Conservation (phyloP, 2,329 filamentous ascomycete species). For the Claviceps sorghi region DNA sequence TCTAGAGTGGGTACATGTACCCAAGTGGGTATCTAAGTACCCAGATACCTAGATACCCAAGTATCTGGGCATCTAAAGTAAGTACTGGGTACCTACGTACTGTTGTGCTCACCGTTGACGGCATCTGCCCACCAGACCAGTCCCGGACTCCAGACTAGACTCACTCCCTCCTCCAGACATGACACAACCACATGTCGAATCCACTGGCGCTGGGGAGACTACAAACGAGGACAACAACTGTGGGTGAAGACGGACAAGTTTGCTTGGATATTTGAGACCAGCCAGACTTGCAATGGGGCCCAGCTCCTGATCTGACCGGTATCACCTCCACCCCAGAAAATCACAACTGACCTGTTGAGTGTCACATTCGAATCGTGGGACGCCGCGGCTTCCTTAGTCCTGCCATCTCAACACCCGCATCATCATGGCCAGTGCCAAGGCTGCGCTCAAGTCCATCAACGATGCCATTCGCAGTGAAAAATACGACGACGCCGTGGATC, state of each 20-base stretch:
- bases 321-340: not conserved
- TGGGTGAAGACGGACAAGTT: not conserved
- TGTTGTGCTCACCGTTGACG: not conserved
- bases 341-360: not conserved
- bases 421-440: constrained; percentile 46
- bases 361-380: not conserved
- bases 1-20: too few species aligned
- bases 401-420: not conserved
- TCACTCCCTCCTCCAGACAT: too few species aligned
- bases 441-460: constrained; percentile 67
- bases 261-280: not conserved
- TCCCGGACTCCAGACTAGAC: too few species aligned
- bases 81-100: too few species aligned
- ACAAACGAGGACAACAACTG: not conserved
- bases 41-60: too few species aligned
- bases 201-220: not conserved
- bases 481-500: constrained; percentile 58
- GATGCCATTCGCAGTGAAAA: constrained; percentile 64
- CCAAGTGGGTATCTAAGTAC: not conserved
- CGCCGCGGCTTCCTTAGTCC: not conserved
- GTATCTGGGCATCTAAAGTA: too few species aligned
- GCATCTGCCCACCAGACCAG: not conserved
- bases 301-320: not conserved
- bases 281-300: not conserved
- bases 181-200: not conserved